Conservation (phyloP, 2,329 filamentous ascomycete species). For the Metarhizium guizhouense region DNA sequence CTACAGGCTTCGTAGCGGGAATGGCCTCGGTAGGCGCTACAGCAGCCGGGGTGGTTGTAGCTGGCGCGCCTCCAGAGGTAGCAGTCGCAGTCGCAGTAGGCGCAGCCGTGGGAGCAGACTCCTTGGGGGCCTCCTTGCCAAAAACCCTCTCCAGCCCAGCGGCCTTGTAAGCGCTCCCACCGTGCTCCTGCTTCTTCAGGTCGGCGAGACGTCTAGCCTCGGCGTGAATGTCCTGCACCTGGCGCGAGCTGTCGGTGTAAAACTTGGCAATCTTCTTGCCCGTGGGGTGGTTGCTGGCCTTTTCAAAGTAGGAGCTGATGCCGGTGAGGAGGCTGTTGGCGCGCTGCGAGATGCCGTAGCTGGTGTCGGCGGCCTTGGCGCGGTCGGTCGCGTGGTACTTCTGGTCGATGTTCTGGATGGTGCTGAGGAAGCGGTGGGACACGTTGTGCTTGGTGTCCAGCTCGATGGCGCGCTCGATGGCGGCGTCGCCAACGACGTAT, state of each 20-base stretch:
- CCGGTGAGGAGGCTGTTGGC: conserved; percentile 57
- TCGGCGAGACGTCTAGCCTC: conserved; percentile 85
- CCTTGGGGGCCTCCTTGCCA: conserved; percentile 39
- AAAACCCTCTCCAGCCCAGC: conserved; percentile 49
- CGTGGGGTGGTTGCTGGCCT: conserved; percentile 77
- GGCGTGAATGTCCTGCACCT: conserved; percentile 86
- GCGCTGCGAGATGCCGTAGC: conserved; percentile 70
- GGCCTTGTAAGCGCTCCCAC: conserved; percentile 50
- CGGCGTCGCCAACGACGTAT: conserved; percentile 68
- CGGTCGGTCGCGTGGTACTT: conserved; percentile 86
- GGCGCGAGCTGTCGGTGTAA: conserved; percentile 76
- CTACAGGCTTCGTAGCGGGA: conserved; percentile 15
- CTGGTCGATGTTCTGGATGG: conserved; percentile 67
- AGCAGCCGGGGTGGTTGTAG: conserved; percentile 1
- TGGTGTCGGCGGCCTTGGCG: conserved; percentile 74
- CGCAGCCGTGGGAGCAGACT: conserved; percentile 8
- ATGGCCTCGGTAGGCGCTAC: conserved; percentile 4
- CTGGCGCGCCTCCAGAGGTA: conserved; percentile 7
- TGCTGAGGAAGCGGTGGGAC: conserved; percentile 66
- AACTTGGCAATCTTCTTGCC: conserved; percentile 83
- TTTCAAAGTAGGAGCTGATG: conserved; percentile 86
- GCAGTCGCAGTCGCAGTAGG: neutral
- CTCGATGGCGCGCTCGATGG: conserved; percentile 74
- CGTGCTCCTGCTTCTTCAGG: conserved; percentile 64
- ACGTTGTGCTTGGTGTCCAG: conserved; percentile 88